phyloP scores from a whole-genome alignment of 345 rosid genomes.

The Euphorbia lathyris region DNA sequence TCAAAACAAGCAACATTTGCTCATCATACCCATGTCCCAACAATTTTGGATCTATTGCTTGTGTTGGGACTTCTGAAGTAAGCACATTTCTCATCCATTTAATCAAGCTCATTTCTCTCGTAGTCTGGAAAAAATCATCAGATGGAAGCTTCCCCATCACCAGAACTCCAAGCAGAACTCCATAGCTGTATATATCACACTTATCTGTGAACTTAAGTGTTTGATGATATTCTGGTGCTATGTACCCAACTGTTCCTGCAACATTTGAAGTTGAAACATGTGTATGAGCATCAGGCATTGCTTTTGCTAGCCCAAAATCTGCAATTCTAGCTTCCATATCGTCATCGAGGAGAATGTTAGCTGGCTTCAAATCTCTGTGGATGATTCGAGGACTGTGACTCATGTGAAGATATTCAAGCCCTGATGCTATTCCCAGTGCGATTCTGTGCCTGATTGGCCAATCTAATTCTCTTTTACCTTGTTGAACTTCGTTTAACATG shows the following conservation, averaged over 20 bases:
- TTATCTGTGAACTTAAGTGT: constrained; percentile 82
- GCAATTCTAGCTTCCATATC: constrained; percentile 91
- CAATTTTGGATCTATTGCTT: constrained; percentile 62
- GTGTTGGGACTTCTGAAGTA: constrained; percentile 56
- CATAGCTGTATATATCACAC: constrained; percentile 86
- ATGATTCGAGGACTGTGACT: constrained; percentile 64
- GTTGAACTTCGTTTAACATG: constrained; percentile 34
- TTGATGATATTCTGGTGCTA: constrained; percentile 84
- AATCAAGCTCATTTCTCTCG: constrained; percentile 60
- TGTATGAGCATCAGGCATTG: constrained; percentile 68
- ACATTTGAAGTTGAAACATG: constrained; percentile 58
- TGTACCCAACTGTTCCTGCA: constrained; percentile 90
- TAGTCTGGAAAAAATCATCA: constrained; percentile 74
- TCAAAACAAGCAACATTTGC: constrained; percentile 73
- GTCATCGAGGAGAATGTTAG: constrained; percentile 79
- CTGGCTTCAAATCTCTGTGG: constrained; percentile 91
- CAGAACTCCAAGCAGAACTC: constrained; percentile 69
- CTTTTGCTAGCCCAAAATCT: constrained; percentile 82
- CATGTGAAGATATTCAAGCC: constrained; percentile 83
- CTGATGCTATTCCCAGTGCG: constrained; percentile 75
- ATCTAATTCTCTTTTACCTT: constrained; percentile 52
- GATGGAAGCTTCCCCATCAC: constrained; percentile 85
- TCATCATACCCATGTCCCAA: constrained; percentile 62
- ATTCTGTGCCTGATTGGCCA: constrained; percentile 70
- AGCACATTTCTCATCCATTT: constrained; percentile 78